A percentile compares a stretch with the other conserved stretches of the same genome.
phyloP scores from a whole-genome alignment of 306 rosid species.

The Rubus idaeus region DNA sequence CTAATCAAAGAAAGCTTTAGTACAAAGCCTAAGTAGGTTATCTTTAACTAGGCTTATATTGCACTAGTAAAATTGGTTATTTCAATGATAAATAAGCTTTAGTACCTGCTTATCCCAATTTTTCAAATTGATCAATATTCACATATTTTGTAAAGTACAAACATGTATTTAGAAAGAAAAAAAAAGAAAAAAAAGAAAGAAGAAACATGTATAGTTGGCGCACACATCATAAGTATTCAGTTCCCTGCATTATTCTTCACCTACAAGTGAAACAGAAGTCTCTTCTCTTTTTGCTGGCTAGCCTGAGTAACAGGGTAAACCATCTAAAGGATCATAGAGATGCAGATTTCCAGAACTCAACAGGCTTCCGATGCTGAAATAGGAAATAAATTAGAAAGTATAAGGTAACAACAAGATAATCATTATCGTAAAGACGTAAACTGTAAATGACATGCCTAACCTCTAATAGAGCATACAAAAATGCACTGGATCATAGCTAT shows the following conservation, averaged over 20 bases:
- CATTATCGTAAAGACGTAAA: too few species aligned
- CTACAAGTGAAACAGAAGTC: neutral
- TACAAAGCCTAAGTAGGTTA: neutral
- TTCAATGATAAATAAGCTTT: neutral
- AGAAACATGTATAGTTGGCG: neutral
- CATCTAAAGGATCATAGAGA: conserved; percentile 41
- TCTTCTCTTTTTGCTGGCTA: neutral
- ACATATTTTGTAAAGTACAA: neutral
- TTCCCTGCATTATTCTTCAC: neutral
- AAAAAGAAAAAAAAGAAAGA: neutral
- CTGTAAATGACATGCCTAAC: neutral
- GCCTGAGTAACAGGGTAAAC: neutral
- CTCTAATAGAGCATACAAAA: neutral
- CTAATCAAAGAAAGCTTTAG: neutral
- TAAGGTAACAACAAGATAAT: neutral
- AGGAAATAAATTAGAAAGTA: conserved; percentile 14
- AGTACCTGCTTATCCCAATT: neutral
- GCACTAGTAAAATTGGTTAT: neutral
- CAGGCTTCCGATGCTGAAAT: conserved; percentile 83
- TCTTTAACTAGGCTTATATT: neutral
- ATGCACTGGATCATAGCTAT: neutral
- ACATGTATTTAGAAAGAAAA: neutral
- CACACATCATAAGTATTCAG: neutral
- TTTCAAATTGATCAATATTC: neutral
- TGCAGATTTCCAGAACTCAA: conserved; percentile 76